Conservation (phyloP, 345 rosid species). For the Lumnitzera racemosa region DNA sequence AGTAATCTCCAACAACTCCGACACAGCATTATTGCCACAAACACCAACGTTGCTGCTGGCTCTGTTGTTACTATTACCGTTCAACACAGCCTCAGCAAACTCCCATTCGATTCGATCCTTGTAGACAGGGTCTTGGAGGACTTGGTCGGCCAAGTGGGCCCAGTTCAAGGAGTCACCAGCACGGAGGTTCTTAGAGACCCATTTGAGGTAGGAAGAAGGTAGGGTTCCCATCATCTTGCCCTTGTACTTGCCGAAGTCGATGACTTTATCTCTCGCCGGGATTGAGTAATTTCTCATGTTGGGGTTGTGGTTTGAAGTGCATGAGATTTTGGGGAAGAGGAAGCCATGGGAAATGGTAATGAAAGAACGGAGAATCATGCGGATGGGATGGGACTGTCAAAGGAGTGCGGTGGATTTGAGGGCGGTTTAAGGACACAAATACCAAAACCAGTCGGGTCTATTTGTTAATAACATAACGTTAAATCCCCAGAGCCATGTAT, state of each 20-base stretch:
- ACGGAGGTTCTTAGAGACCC: constrained; percentile 69
- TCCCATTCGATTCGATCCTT: constrained; percentile 80
- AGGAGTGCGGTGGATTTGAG: no score
- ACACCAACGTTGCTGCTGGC: constrained; percentile 21
- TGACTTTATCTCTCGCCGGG: constrained; percentile 43
- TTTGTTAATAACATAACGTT: no score
- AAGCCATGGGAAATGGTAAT: no score
- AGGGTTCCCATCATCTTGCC: constrained; percentile 81
- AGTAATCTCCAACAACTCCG: constrained; percentile 58
- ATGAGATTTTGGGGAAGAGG: no score
- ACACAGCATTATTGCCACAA: constrained; percentile 24
- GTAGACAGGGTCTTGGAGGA: constrained; percentile 60
- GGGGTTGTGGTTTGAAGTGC: no score
- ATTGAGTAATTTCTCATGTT: no score
- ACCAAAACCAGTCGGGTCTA: no score
- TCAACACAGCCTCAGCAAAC: constrained; percentile 43
- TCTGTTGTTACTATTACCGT: constrained; percentile 5
- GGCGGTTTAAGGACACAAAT: no score
- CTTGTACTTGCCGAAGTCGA: constrained; percentile 72
- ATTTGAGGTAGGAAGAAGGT: constrained; percentile 66
- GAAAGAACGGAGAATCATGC: no score
- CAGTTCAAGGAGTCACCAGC: constrained; percentile 54
- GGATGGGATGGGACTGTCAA: no score
- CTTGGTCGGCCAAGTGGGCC: constrained; percentile 71
- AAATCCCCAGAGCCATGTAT: no score